A percentile compares a stretch with the other conserved stretches of the same genome.
phyloP scores from a whole-genome alignment of 257 asterid species.

The Linderniella brevidens region DNA sequence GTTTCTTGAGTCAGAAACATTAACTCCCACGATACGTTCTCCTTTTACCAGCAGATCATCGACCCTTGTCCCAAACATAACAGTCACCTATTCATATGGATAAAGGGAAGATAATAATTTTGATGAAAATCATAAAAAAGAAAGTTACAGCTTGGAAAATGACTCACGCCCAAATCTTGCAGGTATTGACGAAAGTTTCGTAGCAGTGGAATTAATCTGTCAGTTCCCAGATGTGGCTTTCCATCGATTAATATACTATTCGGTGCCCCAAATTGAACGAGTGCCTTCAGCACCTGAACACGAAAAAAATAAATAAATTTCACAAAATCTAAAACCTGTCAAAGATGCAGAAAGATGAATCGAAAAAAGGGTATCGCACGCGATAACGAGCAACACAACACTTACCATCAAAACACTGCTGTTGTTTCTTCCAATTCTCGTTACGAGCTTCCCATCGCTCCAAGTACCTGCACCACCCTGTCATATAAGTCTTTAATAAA shows the following conservation, averaged over 20 bases:
- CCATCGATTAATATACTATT: constrained; percentile 68
- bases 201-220: constrained; percentile 76
- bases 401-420: constrained; percentile 56
- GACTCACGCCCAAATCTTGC: constrained; percentile 76
- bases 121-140: constrained; percentile 6
- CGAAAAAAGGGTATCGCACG: too few relatives aligned
- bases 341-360: too few relatives aligned
- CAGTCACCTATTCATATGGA: constrained; percentile 39
- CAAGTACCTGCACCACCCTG: constrained; percentile 99
- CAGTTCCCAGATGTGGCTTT: constrained; percentile 97
- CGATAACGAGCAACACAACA: constrained; percentile 2
- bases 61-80: constrained; percentile 76
- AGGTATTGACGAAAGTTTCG: constrained; percentile 57
- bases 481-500: constrained; percentile 65
- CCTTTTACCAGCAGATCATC: constrained; percentile 71
- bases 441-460: constrained; percentile 97
- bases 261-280: constrained; percentile 90
- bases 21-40: constrained; percentile 50
- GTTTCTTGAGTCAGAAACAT: constrained; percentile 45
- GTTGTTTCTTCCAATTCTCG: constrained; percentile 89
- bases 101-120: constrained; percentile 3
- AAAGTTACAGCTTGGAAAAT: too few relatives aligned
- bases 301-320: constrained; percentile 10
- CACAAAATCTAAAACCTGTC: not conserved
- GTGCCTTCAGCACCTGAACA: constrained; percentile 68